Conservation (phyloP, 2,329 filamentous ascomycete species). For the Dendrostoma leiphaemia region DNA sequence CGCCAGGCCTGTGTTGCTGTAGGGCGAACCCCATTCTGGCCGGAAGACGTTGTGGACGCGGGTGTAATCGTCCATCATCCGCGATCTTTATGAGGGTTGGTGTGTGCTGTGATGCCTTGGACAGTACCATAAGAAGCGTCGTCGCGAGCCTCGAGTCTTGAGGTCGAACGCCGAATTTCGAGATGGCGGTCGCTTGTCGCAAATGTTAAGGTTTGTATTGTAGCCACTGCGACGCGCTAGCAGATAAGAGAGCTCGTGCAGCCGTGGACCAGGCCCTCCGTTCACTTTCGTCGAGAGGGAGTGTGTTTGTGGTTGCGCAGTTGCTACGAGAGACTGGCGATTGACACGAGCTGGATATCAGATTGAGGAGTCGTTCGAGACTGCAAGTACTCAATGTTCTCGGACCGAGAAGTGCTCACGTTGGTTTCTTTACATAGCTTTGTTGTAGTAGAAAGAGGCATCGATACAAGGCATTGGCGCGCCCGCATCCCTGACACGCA, state of each 20-base stretch:
- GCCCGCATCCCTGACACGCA: neutral
- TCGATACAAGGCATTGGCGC: neutral
- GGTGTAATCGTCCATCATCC: slow-evolving; percentile 60
- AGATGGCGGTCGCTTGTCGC: neutral
- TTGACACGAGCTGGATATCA: too few species aligned
- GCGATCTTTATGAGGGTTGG: neutral
- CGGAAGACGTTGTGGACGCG: slow-evolving; percentile 69
- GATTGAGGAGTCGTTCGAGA: too few species aligned
- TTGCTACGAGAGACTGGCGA: too few species aligned
- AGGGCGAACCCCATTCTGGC: slow-evolving; percentile 57
- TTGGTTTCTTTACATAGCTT: too few species aligned
- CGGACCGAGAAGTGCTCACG: too few species aligned
- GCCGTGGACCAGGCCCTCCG: too few species aligned
- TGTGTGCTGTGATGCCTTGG: neutral
- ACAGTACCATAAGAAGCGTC: neutral
- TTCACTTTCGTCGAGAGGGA: too few species aligned
- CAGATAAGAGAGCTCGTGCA: slow-evolving; percentile 6
- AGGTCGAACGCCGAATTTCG: neutral
- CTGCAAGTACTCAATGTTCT: too few species aligned
- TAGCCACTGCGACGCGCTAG: neutral
- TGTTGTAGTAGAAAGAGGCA: too few species aligned
- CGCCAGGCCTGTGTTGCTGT: slow-evolving; percentile 54
- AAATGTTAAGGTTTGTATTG: neutral
- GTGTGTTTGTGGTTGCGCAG: too few species aligned
- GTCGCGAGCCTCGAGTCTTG: neutral